Conservation (phyloP, 2,329 filamentous ascomycete genomes). For the Colletotrichum somersetense region DNA sequence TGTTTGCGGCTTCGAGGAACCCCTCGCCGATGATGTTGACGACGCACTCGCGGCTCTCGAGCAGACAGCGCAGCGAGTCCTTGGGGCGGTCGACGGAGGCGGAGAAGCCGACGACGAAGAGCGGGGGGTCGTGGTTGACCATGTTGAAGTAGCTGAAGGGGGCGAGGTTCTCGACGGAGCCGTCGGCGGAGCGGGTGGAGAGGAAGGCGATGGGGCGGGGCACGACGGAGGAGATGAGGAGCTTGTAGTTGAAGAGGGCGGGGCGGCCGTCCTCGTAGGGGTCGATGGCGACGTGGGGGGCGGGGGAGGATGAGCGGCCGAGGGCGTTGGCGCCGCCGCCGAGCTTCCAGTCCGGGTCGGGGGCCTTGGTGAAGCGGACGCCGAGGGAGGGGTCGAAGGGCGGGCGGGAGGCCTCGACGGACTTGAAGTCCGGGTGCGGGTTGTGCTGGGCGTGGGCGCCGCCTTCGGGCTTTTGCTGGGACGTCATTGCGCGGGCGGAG, state of each 20-base stretch:
- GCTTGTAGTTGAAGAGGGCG: constrained; percentile 85
- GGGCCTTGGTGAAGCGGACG: constrained; percentile 72
- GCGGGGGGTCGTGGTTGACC: constrained; percentile 86
- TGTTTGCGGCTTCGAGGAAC: constrained; percentile 89
- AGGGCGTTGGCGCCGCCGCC: constrained; percentile 73
- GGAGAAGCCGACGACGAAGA: constrained; percentile 75
- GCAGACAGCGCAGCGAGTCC: constrained; percentile 82
- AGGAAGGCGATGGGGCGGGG: constrained; percentile 83
- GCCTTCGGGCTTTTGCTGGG: constrained; percentile 25
- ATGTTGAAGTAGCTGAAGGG: constrained; percentile 91
- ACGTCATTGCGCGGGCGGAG: constrained; percentile 19
- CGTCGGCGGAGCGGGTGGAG: constrained; percentile 70
- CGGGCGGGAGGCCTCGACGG: constrained; percentile 74
- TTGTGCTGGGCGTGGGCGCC: constrained; percentile 63
- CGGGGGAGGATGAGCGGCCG: constrained; percentile 73
- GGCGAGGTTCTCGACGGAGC: constrained; percentile 76
- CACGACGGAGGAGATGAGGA: constrained; percentile 85
- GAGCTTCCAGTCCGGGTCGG: constrained; percentile 73
- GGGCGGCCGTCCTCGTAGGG: constrained; percentile 80
- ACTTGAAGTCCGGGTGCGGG: constrained; percentile 81
- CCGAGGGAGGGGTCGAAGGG: constrained; percentile 64
- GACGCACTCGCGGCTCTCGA: constrained; percentile 79
- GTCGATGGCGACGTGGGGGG: constrained; percentile 81
- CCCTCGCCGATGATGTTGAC: constrained; percentile 91
- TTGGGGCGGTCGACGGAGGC: constrained; percentile 69